Percentiles rank a stretch among this genome's conserved stretches.
phyloP scores from a whole-genome alignment of 345 rosid species.

The Brassica rapa region DNA sequence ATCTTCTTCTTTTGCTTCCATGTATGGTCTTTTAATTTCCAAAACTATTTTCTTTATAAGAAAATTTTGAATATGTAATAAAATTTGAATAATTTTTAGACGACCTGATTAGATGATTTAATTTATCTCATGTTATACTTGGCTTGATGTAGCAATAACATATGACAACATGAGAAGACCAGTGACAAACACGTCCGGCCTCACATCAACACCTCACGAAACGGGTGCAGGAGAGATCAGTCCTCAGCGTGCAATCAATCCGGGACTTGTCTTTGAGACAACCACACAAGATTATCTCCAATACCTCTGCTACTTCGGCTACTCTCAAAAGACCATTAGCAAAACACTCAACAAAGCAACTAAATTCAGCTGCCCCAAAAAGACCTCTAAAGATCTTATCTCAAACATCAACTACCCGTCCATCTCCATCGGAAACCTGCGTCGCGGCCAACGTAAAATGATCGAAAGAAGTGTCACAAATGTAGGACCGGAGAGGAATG shows the following conservation, averaged over 20 bases:
- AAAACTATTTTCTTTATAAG: neutral
- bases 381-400: slow-evolving; percentile 42
- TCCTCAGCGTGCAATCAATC: slow-evolving; percentile 62
- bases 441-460: slow-evolving; percentile 31
- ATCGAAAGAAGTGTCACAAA: slow-evolving; percentile 61
- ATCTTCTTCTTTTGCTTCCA: neutral
- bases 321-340: slow-evolving; percentile 52
- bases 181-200: slow-evolving; percentile 49
- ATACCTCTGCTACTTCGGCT: slow-evolving; percentile 65
- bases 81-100: neutral
- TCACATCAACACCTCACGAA: slow-evolving; percentile 58
- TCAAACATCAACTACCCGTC: slow-evolving; percentile 75
- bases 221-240: slow-evolving; percentile 70
- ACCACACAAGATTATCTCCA: slow-evolving; percentile 51
- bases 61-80: neutral
- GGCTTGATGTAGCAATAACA: slow-evolving; percentile 52
- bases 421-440: slow-evolving; percentile 60
- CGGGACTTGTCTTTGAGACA: slow-evolving; percentile 76
- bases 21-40: neutral
- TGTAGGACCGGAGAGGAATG: slow-evolving; percentile 51
- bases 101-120: neutral
- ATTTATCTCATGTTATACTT: neutral
- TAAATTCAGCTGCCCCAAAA: slow-evolving; percentile 55
- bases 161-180: slow-evolving; percentile 53
- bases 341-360: slow-evolving; percentile 44